Conservation (phyloP, 2,329 filamentous ascomycete species). For the Daldinia sp. region DNA sequence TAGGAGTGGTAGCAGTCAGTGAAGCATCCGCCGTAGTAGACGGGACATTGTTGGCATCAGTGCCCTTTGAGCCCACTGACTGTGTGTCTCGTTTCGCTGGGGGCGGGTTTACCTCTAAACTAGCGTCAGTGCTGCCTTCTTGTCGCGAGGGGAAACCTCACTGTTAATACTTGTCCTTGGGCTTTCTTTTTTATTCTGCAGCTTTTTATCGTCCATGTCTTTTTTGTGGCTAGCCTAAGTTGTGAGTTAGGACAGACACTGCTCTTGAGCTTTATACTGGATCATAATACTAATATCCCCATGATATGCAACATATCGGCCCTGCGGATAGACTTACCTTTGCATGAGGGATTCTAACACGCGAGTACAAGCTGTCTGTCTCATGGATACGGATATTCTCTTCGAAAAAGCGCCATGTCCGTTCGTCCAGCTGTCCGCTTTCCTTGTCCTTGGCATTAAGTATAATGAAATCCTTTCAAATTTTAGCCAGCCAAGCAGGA, state of each 20-base stretch:
- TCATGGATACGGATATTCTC: conserved; percentile 6
- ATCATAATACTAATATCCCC: background rate
- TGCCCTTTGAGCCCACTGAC: background rate
- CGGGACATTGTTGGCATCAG: background rate
- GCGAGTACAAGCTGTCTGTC: conserved; percentile 3
- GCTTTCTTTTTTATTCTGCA: background rate
- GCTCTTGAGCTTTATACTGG: background rate
- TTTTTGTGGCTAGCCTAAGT: background rate
- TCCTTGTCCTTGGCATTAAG: background rate
- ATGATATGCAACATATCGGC: background rate
- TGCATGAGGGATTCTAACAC: conserved; percentile 7
- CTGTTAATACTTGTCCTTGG: background rate
- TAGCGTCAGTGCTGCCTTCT: background rate
- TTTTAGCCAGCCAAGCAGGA: background rate
- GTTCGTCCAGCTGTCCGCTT: background rate
- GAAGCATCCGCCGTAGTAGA: background rate
- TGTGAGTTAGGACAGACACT: background rate
- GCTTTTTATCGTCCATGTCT: background rate
- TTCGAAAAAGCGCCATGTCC: conserved; percentile 4
- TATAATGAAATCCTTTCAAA: conserved; percentile 1
- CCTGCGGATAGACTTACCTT: background rate
- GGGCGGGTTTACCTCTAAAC: background rate
- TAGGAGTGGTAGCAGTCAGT: background rate
- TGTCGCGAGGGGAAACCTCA: background rate
- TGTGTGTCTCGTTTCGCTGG: background rate